Conservation (phyloP, 306 rosid species). For the Castanea crenata region DNA sequence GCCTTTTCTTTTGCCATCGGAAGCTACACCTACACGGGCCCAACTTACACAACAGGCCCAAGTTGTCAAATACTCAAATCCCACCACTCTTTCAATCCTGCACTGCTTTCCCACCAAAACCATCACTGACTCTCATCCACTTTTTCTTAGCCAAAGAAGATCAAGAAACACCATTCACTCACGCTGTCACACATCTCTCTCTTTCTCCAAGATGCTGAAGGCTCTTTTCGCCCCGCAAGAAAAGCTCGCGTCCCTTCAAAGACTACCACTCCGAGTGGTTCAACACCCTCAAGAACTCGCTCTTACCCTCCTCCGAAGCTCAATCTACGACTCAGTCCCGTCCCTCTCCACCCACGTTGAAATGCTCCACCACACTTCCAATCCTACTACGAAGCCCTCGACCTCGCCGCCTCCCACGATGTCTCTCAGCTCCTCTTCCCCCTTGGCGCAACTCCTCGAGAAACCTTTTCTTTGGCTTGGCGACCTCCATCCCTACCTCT, state of each 20-base stretch:
- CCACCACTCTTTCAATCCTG: not conserved
- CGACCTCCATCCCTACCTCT: constrained; percentile 71
- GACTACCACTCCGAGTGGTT: constrained; percentile 42
- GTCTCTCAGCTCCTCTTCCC: constrained; percentile 51
- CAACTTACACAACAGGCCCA: too few relatives aligned
- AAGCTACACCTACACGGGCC: too few relatives aligned
- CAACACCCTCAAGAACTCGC: constrained; percentile 29
- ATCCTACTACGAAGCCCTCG: constrained; percentile 68
- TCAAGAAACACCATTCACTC: not conserved
- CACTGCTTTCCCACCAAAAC: not conserved
- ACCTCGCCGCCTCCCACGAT: constrained; percentile 48
- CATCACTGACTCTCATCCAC: not conserved
- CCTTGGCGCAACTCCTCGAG: constrained; percentile 64
- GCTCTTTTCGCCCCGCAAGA: constrained; percentile 28
- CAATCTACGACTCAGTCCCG: constrained; percentile 32
- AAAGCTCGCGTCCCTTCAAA: constrained; percentile 24
- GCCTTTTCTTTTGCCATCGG: too few relatives aligned
- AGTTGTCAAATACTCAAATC: not conserved
- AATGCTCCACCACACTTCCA: constrained; percentile 66
- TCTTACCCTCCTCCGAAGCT: constrained; percentile 36
- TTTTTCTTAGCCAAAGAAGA: not conserved
- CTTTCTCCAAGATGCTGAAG: not conserved
- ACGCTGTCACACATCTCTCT: not conserved
- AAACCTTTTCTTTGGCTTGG: constrained; percentile 76
- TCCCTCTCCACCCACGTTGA: constrained; percentile 41